These are phyloP conservation scores for Firmiana major DNA, from an alignment of 345 rosid species.

Conservation along the genomic window DNA sequence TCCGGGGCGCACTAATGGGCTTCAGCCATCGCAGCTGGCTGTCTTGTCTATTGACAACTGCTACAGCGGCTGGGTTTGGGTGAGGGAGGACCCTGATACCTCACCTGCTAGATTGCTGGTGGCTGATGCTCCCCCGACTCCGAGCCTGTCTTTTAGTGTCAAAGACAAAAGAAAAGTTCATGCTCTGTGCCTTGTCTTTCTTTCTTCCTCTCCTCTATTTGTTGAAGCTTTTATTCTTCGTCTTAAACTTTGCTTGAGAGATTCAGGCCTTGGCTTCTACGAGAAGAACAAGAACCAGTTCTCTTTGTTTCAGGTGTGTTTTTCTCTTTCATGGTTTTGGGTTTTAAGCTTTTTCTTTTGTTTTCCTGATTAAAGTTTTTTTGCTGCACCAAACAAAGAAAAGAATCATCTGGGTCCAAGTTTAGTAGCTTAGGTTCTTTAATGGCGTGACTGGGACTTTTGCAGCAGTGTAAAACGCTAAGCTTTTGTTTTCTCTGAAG, in stretches of 20 bases:
- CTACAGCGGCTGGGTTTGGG: not conserved
- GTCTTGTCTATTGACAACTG: not conserved
- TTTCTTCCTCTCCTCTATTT: not conserved
- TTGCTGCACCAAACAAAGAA: not conserved
- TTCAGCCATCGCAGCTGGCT: not conserved
- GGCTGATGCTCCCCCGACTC: not conserved
- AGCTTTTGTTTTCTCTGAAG: not conserved
- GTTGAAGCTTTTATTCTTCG: not conserved
- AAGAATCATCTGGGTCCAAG: slow-evolving; percentile 11
- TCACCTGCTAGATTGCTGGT: too few species aligned
- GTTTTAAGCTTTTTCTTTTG: not conserved
- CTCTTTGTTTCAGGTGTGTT: slow-evolving; percentile 5
- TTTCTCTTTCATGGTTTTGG: not conserved
- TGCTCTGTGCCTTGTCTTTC: not conserved
- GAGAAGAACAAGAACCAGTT: not conserved
- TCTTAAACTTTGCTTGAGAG: not conserved
- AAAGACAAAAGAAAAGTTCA: not conserved
- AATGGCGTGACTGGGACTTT: not conserved
- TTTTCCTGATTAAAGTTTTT: not conserved
- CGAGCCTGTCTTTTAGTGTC: not conserved
- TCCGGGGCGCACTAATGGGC: not conserved
- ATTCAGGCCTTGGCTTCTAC: not conserved
- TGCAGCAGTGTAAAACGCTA: not conserved
- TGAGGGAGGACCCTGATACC: not conserved
- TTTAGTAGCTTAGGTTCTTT: not conserved